Conservation (phyloP, 2,329 filamentous ascomycete genomes). For the Thielaviopsis cerberus region DNA sequence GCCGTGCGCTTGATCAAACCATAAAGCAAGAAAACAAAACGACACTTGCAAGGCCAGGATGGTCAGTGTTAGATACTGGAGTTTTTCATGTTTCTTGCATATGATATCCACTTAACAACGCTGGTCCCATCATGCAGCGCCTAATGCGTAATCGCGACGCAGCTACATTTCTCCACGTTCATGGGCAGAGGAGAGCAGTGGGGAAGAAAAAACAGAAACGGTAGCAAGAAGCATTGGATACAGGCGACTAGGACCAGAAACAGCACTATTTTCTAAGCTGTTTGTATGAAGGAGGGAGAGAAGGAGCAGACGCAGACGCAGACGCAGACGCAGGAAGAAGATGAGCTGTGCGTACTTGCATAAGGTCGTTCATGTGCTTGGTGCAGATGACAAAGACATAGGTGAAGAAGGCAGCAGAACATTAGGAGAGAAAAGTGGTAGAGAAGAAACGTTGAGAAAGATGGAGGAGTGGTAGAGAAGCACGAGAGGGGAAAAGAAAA, state of each 20-base stretch:
- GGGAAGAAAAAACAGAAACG: not conserved
- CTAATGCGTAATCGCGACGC: not conserved
- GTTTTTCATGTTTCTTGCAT: not conserved
- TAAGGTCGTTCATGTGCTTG: not conserved
- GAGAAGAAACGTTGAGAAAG: not conserved
- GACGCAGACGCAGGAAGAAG: too few species aligned
- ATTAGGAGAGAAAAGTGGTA: not conserved
- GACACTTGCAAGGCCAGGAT: not conserved
- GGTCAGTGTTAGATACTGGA: not conserved
- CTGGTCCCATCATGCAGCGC: not conserved
- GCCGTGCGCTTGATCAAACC: too few species aligned
- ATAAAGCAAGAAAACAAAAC: too few species aligned
- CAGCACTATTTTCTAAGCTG: not conserved
- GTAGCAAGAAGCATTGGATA: not conserved
- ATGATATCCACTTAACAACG: not conserved
- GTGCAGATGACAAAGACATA: not conserved
- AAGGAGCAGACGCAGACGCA: not conserved
- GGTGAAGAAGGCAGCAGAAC: not conserved
- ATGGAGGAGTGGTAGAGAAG: not conserved
- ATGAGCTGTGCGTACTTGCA: not conserved
- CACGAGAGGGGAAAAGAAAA: not conserved
- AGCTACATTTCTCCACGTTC: not conserved
- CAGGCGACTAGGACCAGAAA: not conserved
- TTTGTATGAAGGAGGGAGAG: not conserved
- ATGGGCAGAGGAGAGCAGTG: not conserved